Base-by-base conservation (phyloP, 2,329 filamentous ascomycete species). In the Phoma sp. region DNA sequence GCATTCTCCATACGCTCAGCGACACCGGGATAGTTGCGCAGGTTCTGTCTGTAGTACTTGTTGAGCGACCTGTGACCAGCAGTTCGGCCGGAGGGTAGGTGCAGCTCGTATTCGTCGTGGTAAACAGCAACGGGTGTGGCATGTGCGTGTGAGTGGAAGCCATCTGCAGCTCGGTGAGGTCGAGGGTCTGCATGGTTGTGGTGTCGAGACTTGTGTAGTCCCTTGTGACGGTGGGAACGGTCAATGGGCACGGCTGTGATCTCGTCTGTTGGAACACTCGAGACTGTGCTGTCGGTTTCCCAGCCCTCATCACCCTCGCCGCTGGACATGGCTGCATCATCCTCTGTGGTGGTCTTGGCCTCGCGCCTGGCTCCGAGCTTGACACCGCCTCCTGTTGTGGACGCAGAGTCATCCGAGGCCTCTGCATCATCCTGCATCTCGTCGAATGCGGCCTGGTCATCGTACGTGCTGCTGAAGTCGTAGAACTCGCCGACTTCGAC, bases 401-500 rank as follows among this genome's bases (percentile, higher is more conserved):
- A 76, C 40, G 78, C 66, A 27, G 75, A 79, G 13, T 84, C 81
- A 44, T 83, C 83, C 12, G 71, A 70, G 21, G 73, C 68, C 10
- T 81, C 82, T n/a, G 62, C 69, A 4, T 81, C 82, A 12, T 64
- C 60, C 50, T 70, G 65, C 60, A 69, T 65, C 1, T 84, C 85
- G 1, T 86, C 84, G 15, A 85, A 80, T 7, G 83, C 81, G 51
- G 84, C 90, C 10, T 83, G 86, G 68, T 98, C 95, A 0, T 92
- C 95, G 75, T 99, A 99, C 1, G 95, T 96, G 77, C 90, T 91
- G 62, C 91, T 85, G 83, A 99, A 99, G 73, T 99, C 95, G 76
- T 99, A 99, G 76, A 91, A 97, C 62, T 98, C 91, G 52, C 95
- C 95, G 69, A 99, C 91, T 51, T 96, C 92, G 27, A 98, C 84